Evolutionary conservation across 805 yeast species (phyloP), one percentile per base, ranked within the genome.

Genomic region (Maudiozyma saulgeensis): DNA sequence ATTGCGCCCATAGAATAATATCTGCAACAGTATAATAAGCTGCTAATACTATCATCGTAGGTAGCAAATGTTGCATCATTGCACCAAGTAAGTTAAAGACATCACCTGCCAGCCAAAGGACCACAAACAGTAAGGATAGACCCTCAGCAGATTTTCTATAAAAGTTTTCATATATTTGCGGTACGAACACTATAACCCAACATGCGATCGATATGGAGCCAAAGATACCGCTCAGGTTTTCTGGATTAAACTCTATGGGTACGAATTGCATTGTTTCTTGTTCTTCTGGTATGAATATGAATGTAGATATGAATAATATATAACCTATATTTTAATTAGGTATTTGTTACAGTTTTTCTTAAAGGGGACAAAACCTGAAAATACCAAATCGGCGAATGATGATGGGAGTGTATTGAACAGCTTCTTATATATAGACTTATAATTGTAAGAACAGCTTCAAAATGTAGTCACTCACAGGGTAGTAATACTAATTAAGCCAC

Each of bases 101-200:
- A 67, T 93, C 99, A 44, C 98, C 99, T 1, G 84, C 79, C 25
- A 93, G 73, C 99, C 99, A 93, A 25, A 93, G 73, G 7, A 88
- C 77, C 19, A 93, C 87, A 67, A 93, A 93, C 53, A 86, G 72
- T 39, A 90, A 68, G 7, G 97, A 89, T 18, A 93, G 75, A 6
- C 98, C 97, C 49, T 93, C 97, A 6, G 96, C 81, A 35, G 89
- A 81, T 65, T 87, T 82, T 61, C 98, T 72, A 52, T 76, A 75
- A 61, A 87, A 89, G 64, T 90, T 91, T 63, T 93, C 97, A 66
- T 88, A 90, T 43, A 93, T 84, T 64, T 91, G 98, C 11, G 98
- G 98, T 38, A 96, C 95, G 73, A 93, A 91, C 16, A 91, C 99
- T 45, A 93, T 90, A 51, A 93, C 84, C 99, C 99, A 91, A 66